These are phyloP conservation scores for Corrigiola litoralis DNA, from an alignment of 179 eudicot species.

Conservation along the genomic window DNA sequence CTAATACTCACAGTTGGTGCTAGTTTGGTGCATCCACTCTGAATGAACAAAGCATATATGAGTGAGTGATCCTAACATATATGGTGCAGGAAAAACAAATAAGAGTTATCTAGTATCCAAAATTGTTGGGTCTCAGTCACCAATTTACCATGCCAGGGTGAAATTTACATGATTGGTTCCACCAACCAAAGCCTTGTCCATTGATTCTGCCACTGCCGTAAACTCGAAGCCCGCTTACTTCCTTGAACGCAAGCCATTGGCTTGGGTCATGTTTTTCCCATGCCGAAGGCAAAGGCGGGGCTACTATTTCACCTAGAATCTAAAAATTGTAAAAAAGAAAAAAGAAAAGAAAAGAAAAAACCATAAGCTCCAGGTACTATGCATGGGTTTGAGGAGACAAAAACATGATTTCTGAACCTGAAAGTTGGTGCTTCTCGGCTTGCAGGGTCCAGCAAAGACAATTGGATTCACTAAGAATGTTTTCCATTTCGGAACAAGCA, in stretches of 20 bases:
- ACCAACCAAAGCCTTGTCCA: slow-evolving; percentile 52
- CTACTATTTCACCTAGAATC: slow-evolving; percentile 48
- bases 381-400: not conserved
- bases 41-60: slow-evolving; percentile 9
- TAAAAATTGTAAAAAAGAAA: slow-evolving; percentile 6
- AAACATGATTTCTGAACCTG: slow-evolving; percentile 23
- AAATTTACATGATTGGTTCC: slow-evolving; percentile 65
- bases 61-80: not conserved
- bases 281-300: slow-evolving; percentile 40
- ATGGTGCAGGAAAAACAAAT: not conserved
- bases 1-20: slow-evolving; percentile 64
- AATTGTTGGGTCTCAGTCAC: slow-evolving; percentile 7
- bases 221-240: slow-evolving; percentile 33
- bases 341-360: not conserved
- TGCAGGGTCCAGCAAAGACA: slow-evolving; percentile 58
- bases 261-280: slow-evolving; percentile 51
- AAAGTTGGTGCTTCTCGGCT: slow-evolving; percentile 33
- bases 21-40: slow-evolving; percentile 50
- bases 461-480: slow-evolving; percentile 43
- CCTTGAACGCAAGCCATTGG: slow-evolving; percentile 41
- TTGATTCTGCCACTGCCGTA: slow-evolving; percentile 42
- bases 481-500: slow-evolving; percentile 33
- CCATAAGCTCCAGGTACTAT: not conserved
- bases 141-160: slow-evolving; percentile 39
- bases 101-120: not conserved